phyloP scores from a whole-genome alignment of 768 basidiomycete genomes.

The Pholiota molesta region DNA sequence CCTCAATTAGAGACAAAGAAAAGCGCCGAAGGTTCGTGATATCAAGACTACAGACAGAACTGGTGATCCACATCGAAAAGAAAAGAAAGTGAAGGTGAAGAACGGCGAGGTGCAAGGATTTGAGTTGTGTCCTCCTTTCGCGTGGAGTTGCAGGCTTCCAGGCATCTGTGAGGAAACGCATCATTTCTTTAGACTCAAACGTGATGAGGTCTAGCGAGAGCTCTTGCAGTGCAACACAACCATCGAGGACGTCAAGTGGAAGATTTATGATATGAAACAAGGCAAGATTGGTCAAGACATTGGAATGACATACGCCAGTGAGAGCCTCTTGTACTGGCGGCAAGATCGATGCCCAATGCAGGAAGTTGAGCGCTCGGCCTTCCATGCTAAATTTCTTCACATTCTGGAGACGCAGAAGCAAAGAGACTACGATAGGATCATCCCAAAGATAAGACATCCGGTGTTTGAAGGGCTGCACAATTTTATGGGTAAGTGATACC shows the following conservation, averaged over 20 bases:
- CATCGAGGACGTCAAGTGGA: constrained; percentile 1
- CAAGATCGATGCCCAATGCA: neutral
- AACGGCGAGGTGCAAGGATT: constrained; percentile 7
- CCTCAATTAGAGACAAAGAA: neutral
- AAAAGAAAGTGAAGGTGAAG: neutral
- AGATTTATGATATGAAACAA: constrained; percentile 6
- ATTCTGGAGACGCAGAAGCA: neutral
- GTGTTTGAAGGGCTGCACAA: neutral
- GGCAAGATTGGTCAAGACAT: neutral
- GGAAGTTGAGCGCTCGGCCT: neutral
- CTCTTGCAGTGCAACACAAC: neutral
- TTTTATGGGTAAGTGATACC: neutral
- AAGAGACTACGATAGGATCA: neutral
- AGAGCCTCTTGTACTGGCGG: neutral
- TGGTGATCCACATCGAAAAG: constrained; percentile 7
- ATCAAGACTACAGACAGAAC: neutral
- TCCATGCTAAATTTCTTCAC: neutral
- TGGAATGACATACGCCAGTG: neutral
- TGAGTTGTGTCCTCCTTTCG: neutral
- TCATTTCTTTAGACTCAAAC: constrained; percentile 1
- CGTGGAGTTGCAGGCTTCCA: neutral
- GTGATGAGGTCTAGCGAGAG: constrained; percentile 2
- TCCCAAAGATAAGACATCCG: too few relatives aligned
- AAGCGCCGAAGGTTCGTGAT: neutral
- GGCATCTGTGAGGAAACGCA: neutral